Evolutionary conservation across 1,284 basidiomycete species (phyloP), one percentile per base, ranked within the genome.

Genomic region (Ganoderma resinaceum): DNA sequence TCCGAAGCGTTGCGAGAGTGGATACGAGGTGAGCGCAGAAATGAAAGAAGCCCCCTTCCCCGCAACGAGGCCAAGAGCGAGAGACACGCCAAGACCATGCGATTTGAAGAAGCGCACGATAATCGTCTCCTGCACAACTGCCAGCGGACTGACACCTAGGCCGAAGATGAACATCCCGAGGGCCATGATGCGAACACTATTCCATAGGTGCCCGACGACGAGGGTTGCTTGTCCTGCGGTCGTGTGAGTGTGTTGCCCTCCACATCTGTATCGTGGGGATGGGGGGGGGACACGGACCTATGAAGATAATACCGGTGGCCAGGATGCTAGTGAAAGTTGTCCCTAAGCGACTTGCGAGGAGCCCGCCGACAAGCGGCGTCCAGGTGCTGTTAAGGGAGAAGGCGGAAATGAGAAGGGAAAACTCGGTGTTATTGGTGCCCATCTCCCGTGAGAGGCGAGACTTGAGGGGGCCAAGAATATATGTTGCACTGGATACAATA

Each of bases 61-160:
- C 4, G 88, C 91, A 23, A 95, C 86, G 18, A 95, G 88, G 26
- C 93, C 93, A 43, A 95, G 83, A 0, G 92, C 93, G 80, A 95
- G 88, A 0, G 91, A 92, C 5, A 92, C 82, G 6, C 92, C 93
- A 1, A 95, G 83, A n/a, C 92, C 91, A 76, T 90, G 90, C 0
- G 88, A 87, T 70, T 87, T 89, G 81, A 94, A 93, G 80, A 94
- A 93, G 26, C 91, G 90, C 61, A 94, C 91, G 63, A 95, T 91
- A 73, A 93, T 93, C 3, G 90, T 91, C 77, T 93, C 91, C 79
- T 92, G 91, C 6, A 91, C 87, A 8, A 93, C 92, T 3, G 92
- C 88, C 12, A 95, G 82, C 0, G 93, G 93, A 73, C 89, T 91
- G 63, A 92, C 84, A 3, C 92, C 93, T 18, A 94, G 82, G n/a